These are phyloP conservation scores for Phylloporus sp. DNA, from an alignment of 1,284 basidiomycete species.

Conservation along the genomic window DNA sequence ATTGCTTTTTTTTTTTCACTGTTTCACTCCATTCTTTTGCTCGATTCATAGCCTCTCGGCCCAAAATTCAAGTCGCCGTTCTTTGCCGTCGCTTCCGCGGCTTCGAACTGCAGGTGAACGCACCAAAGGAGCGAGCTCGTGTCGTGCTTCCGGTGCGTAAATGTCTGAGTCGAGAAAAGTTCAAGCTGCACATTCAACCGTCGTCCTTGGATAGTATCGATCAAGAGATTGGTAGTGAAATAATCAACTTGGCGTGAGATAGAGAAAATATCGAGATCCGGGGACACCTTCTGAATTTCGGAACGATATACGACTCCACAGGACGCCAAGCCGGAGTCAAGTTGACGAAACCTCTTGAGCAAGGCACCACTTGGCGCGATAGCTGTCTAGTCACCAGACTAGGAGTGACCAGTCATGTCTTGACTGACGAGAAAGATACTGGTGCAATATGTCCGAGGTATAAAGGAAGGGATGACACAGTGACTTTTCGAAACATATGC, in stretches of 20 bases:
- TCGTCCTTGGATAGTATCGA: conserved; percentile 18
- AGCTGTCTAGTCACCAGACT: too few species aligned
- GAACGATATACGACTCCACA: neutral
- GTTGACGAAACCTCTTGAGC: too few species aligned
- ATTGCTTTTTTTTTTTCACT: conserved; percentile 29
- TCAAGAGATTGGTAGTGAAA: neutral
- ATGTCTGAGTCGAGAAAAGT: conserved; percentile 68
- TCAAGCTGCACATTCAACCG: conserved; percentile 40
- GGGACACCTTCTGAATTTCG: too few species aligned
- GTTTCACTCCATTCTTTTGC: conserved; percentile 11
- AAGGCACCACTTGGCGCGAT: too few species aligned
- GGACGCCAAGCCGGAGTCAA: neutral
- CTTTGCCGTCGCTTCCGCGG: conserved; percentile 82
- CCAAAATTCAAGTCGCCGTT: conserved; percentile 73
- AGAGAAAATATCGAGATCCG: neutral
- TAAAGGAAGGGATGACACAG: too few species aligned
- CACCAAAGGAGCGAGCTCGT: conserved; percentile 56
- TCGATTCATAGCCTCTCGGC: neutral
- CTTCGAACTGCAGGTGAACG: conserved; percentile 70
- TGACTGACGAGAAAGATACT: too few species aligned
- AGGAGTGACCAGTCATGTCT: too few species aligned
- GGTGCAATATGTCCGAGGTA: too few species aligned
- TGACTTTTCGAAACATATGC: too few species aligned
- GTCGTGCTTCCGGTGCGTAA: conserved; percentile 73
- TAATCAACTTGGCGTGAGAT: neutral